Base-by-base conservation (phyloP, 176 grass and related monocot genomes). In the Zoysia pacifica region DNA sequence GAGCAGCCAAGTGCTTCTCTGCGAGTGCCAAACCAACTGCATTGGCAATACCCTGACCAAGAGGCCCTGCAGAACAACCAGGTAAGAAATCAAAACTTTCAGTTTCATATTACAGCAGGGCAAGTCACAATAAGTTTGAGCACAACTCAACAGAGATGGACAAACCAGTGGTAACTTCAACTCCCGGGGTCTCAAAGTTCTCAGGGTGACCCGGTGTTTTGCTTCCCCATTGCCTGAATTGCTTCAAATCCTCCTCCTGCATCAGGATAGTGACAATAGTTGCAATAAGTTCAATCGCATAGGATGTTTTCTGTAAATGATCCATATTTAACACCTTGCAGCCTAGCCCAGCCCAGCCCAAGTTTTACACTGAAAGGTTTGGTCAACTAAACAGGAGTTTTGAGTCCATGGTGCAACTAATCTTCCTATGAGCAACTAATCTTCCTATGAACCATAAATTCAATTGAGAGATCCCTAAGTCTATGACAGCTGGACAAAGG, bases 191-290 rank as follows among this genome's bases (percentile, higher is more conserved):
- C 91, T 96, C 93, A 39, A 99, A 99, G 78, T 99, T 99, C 69
- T 99, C 97, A 7, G 97, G 97, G 65, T 99, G 97, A 1, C 97
- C 97, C 2, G 97, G 97, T n/a, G 97, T 91, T 15, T 5, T 91
- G 93, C 97, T 99, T 88, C 86, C 97, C 97, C 97, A 99, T 55
- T 99, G 97, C 43, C 97, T 90, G 88, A 99, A 99, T 79, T 91
- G 86, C 84, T 93, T 96, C 87, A 99, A 58, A 69, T 99, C 97
- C 35, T 84, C 88, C 46, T 88, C 93, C 97, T 99, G 76, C 61
- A 78, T 52, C 1, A 67, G 67, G 46, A 82, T 52, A 19, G 46
- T 14, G n/a, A 49, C 9, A 10, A 77, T 12, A 48, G 41, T 85
- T 51, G 67, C 15, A 89, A 28, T 28, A 28, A 52, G 69, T 10